Evolutionary conservation across 2,329 filamentous ascomycete species (phyloP), one percentile per base, ranked within the genome.

Genomic region (Xylaria hypoxylon): DNA sequence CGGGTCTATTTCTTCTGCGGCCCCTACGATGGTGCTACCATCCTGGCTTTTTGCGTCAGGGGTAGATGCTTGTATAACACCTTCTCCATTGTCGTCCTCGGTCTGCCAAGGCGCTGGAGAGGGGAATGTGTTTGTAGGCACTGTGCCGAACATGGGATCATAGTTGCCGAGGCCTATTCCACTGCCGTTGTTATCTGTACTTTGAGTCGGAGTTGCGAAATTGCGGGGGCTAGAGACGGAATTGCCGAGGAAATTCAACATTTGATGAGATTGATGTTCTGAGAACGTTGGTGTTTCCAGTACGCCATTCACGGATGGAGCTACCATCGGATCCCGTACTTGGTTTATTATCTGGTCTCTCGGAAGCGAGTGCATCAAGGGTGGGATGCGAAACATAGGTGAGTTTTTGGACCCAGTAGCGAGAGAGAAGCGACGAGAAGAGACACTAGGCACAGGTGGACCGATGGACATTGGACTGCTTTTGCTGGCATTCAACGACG

Each of bases 1-100:
- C 0, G 92, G 92, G 74, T 96, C 93, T 72, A 92, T 94, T 71
- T 95, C 92, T 22, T 89, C 85, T 2, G 81, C 82, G 2, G 81
- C 76, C 0, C 78, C 81, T 1, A 83, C 84, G 1, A 80, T 83
- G 0, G 82, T 83, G 64, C 84, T 85, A 10, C 81, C 84, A 47
- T 82, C 82, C 61, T 83, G 82, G 74, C 85, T 87, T 68, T 80
- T 80, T 1, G 75, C 81, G 1, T 81, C 84, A 0, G 86, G 85
- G 51, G 82, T 83, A 65, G 79, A 10, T 15, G 19, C 73, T 70
- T 79, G 70, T 65, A 78, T 22, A n/a, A 51, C 48, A 3, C 33
- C 55, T 31, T 65, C 67, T 42, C 40, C 59, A 19, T 56, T 58
- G 19, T 69, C 62, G 5, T 68, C 65, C 19, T 82, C 81, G 1